phyloP scores from a whole-genome alignment of 768 basidiomycete genomes.

The Lyophyllum decastes region DNA sequence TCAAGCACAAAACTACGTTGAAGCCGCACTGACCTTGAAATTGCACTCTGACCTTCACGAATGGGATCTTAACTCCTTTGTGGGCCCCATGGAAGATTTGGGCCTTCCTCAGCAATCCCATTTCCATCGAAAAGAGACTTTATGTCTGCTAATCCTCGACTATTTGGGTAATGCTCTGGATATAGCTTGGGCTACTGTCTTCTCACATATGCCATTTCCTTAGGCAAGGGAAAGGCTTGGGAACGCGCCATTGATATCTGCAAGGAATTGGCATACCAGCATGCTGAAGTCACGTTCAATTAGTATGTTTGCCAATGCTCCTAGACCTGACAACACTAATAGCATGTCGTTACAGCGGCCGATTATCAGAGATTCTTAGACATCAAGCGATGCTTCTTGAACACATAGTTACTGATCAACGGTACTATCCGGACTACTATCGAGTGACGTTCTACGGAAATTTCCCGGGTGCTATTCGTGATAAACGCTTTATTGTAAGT shows the following conservation, averaged over 20 bases:
- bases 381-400: conserved; percentile 89
- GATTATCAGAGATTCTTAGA: conserved; percentile 81
- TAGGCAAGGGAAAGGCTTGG: conserved; percentile 97
- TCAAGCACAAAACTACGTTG: conserved; percentile 87
- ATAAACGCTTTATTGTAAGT: conserved; percentile 89
- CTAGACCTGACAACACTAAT: conserved; percentile 3
- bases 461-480: conserved; percentile 81
- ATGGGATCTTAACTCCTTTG: conserved; percentile 83
- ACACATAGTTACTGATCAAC: conserved; percentile 79
- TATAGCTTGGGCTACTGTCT: conserved; percentile 4
- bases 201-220: background rate
- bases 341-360: conserved; percentile 47
- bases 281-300: conserved; percentile 87
- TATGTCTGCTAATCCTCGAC: conserved; percentile 90
- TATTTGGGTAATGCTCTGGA: conserved; percentile 64
- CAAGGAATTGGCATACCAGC: conserved; percentile 87
- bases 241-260: conserved; percentile 93
- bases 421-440: conserved; percentile 92
- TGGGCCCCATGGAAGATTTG: conserved; percentile 87
- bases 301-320: conserved; percentile 54
- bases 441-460: conserved; percentile 92
- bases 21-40: conserved; percentile 92
- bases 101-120: conserved; percentile 90
- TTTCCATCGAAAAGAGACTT: conserved; percentile 91
- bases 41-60: conserved; percentile 91